Evolutionary conservation across 2,329 filamentous ascomycete species (phyloP).

Genomic region (Alternaria hordeiaustralica): DNA sequence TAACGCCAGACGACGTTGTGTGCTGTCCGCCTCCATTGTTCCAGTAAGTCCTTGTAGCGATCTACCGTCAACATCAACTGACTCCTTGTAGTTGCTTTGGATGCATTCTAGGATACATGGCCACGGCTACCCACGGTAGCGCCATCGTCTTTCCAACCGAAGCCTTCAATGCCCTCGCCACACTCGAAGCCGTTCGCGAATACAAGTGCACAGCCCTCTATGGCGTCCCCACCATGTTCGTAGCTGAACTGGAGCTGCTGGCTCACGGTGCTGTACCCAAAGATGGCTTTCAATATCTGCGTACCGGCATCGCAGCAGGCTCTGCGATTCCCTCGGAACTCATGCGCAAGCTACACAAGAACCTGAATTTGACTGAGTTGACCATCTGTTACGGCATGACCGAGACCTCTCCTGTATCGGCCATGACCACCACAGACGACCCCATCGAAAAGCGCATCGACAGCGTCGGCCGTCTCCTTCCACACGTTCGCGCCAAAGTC

Average conservation of each 20-base stretch:
- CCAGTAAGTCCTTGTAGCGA: slow-evolving; percentile 42
- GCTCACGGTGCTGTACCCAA: slow-evolving; percentile 54
- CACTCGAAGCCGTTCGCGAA: slow-evolving; percentile 69
- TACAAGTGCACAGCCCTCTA: slow-evolving; percentile 75
- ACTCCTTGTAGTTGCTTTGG: slow-evolving; percentile 73
- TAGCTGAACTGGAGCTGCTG: slow-evolving; percentile 82
- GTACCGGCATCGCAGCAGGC: slow-evolving; percentile 92
- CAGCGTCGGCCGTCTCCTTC: slow-evolving; percentile 80
- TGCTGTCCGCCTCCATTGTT: slow-evolving; percentile 67
- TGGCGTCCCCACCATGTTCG: slow-evolving; percentile 94
- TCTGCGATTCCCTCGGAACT: slow-evolving; percentile 82
- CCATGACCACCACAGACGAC: slow-evolving; percentile 83
- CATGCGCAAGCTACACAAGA: slow-evolving; percentile 76
- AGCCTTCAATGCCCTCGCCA: slow-evolving; percentile 80
- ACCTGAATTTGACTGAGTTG: slow-evolving; percentile 78
- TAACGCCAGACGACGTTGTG: slow-evolving; percentile 73
- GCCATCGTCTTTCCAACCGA: slow-evolving; percentile 85
- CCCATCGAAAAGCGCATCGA: slow-evolving; percentile 74
- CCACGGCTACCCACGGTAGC: slow-evolving; percentile 82
- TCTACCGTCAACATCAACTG: background rate
- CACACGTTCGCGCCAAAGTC: slow-evolving; percentile 80
- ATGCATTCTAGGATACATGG: slow-evolving; percentile 92
- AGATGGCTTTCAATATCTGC: slow-evolving; percentile 67
- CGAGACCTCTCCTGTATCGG: slow-evolving; percentile 76
- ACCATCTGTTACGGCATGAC: slow-evolving; percentile 98